Evolutionary conservation across 1,284 basidiomycete species (phyloP), one percentile per base, ranked within the genome.

Genomic region (Taiwanofungus camphoratus): DNA sequence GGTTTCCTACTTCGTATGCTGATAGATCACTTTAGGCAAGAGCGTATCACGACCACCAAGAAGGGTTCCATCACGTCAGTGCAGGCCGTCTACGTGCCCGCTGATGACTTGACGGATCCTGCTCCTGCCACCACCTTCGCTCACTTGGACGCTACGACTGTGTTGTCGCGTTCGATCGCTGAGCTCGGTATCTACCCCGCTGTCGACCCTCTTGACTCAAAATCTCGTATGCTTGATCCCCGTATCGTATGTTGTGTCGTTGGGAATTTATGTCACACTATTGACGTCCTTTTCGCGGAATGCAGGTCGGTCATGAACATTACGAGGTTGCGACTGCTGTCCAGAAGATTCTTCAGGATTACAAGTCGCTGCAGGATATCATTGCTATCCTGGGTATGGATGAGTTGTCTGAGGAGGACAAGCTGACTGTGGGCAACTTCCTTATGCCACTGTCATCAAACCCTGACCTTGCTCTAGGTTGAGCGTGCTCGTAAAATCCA

Each of bases 181-280:
- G 95, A 98, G 76, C 85, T 98, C 55, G 95, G 95, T 89, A 98
- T 99, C 72, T 99, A 98, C 79, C 95, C 95, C 53, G 95, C 95
- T 57, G 95, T 99, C 67, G 95, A 98, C 73, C 95, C 95, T 54
- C 85, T 99, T 51, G 95, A 98, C 74, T 98, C 95, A 55, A 97
- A 98, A 74, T 97, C 94, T 11, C 92, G 95, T 74, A 98, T 98
- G 93, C 78, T 99, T 57, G 95, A 99, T 75, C 95, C 95, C 59
- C 92, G 94, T 81, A 91, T 99, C 56, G 93, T 92, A 63, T 77
- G 88, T 68, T 52, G 29, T 39, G 15, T 38, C 16, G 34, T 21
- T 21, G 6, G 26, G 29, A 16, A 20, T 36, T 29, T 26, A 32
- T 45, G 22, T 16, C 5, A 37, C 12, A 16, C 18, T 31, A 15